Evolutionary conservation across 805 yeast species (phyloP).

Genomic region (Wickerhamomyces canadensis): DNA sequence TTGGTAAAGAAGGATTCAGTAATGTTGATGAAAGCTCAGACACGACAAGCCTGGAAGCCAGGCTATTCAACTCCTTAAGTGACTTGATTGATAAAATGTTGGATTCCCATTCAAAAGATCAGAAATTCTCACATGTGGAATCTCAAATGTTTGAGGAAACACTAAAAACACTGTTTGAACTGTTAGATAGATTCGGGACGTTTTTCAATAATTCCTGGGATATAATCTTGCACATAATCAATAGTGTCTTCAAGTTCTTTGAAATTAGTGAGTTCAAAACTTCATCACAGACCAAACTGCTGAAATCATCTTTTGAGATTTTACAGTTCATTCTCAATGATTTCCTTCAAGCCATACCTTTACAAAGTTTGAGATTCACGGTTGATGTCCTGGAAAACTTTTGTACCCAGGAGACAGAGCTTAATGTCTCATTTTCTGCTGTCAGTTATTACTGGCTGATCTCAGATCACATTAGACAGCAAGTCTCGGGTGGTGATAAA

Average conservation of each 20-base stretch:
- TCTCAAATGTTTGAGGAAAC: conserved; percentile 60
- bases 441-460: conserved; percentile 90
- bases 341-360: conserved; percentile 68
- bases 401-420: conserved; percentile 62
- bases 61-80: conserved; percentile 44
- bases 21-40: not conserved
- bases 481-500: not conserved
- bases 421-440: conserved; percentile 87
- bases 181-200: conserved; percentile 77
- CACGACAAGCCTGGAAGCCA: conserved; percentile 34
- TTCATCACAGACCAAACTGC: conserved; percentile 29
- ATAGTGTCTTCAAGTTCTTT: conserved; percentile 49
- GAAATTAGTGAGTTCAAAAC: conserved; percentile 13
- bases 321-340: conserved; percentile 83
- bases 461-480: conserved; percentile 60
- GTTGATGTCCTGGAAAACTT: conserved; percentile 71
- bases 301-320: conserved; percentile 72
- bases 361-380: conserved; percentile 53
- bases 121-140: conserved; percentile 47
- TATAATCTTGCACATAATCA: conserved; percentile 52
- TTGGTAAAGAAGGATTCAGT: conserved; percentile 20
- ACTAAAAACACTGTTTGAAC: conserved; percentile 57
- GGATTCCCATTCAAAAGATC: conserved; percentile 21
- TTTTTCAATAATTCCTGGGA: conserved; percentile 66
- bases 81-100: conserved; percentile 39